Evolutionary conservation across 2,329 filamentous ascomycete species (phyloP).

Genomic region (Colletotrichum shisoi): DNA sequence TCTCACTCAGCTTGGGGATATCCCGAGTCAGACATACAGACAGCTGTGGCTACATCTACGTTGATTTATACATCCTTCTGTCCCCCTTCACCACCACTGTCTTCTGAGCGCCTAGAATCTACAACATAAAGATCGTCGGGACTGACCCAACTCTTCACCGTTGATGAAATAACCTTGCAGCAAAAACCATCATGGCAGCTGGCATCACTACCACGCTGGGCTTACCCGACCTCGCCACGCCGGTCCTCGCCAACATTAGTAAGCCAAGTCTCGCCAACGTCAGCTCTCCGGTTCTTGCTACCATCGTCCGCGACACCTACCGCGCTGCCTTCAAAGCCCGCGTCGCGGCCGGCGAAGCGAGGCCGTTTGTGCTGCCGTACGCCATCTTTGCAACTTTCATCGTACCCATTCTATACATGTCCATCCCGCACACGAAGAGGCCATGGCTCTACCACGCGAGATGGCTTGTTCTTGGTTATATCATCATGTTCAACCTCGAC

Average conservation of each 20-base stretch:
- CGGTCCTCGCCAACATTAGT: constrained; percentile 23
- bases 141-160: background rate
- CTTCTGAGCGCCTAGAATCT: background rate
- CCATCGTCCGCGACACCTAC: constrained; percentile 46
- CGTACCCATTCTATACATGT: constrained; percentile 63
- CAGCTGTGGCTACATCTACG: constrained; percentile 6
- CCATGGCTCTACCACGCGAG: constrained; percentile 60
- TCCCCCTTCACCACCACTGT: background rate
- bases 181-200: constrained; percentile 22
- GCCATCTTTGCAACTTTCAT: constrained; percentile 57
- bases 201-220: constrained; percentile 26
- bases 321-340: constrained; percentile 49
- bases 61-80: constrained; percentile 28
- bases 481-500: constrained; percentile 55
- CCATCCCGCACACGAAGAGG: constrained; percentile 61
- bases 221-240: constrained; percentile 24
- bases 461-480: constrained; percentile 58
- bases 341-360: constrained; percentile 51
- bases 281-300: constrained; percentile 37
- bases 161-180: background rate
- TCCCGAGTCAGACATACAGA: constrained; percentile 22
- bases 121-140: background rate
- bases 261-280: constrained; percentile 26
- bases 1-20: constrained; percentile 11
- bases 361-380: constrained; percentile 63